Conservation (phyloP, 2,329 filamentous ascomycete species). For the Diaporthe batatas region DNA sequence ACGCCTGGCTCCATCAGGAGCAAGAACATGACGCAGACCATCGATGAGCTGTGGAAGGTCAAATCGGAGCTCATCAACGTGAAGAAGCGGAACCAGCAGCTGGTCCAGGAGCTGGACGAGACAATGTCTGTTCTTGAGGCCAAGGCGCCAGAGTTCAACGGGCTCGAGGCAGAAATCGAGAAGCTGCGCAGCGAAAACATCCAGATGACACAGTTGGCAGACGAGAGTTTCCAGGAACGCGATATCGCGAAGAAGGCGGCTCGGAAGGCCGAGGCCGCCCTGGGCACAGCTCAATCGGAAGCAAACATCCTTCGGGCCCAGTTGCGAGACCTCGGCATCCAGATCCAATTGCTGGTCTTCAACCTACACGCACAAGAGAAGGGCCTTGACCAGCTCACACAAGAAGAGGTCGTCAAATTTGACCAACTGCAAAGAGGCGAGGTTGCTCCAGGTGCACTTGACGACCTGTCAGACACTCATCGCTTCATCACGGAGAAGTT, state of each 20-base stretch:
- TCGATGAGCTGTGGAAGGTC: conserved; percentile 74
- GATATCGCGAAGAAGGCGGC: conserved; percentile 83
- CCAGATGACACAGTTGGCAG: conserved; percentile 86
- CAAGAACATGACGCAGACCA: conserved; percentile 71
- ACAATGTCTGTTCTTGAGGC: conserved; percentile 88
- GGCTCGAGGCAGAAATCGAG: conserved; percentile 84
- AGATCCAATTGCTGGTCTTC: conserved; percentile 91
- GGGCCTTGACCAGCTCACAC: conserved; percentile 77
- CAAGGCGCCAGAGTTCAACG: conserved; percentile 88
- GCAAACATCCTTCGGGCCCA: conserved; percentile 85
- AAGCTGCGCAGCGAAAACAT: conserved; percentile 84
- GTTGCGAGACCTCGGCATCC: conserved; percentile 87
- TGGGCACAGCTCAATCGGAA: conserved; percentile 75
- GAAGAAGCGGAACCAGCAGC: conserved; percentile 79
- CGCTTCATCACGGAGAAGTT: conserved; percentile 90
- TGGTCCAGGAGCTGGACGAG: conserved; percentile 84
- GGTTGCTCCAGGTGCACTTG: conserved; percentile 76
- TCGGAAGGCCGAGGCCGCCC: conserved; percentile 81
- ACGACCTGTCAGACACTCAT: conserved; percentile 86
- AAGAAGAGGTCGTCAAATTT: conserved; percentile 80
- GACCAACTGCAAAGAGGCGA: conserved; percentile 84
- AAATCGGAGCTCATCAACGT: conserved; percentile 82
- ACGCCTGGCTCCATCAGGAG: conserved; percentile 70
- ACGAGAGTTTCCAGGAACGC: conserved; percentile 84
- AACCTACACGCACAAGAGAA: conserved; percentile 87